A percentile compares a stretch with the other conserved stretches of the same genome.
phyloP scores from a whole-genome alignment of 805 yeast genomes.

The Schwanniomyces vanrijiae region DNA sequence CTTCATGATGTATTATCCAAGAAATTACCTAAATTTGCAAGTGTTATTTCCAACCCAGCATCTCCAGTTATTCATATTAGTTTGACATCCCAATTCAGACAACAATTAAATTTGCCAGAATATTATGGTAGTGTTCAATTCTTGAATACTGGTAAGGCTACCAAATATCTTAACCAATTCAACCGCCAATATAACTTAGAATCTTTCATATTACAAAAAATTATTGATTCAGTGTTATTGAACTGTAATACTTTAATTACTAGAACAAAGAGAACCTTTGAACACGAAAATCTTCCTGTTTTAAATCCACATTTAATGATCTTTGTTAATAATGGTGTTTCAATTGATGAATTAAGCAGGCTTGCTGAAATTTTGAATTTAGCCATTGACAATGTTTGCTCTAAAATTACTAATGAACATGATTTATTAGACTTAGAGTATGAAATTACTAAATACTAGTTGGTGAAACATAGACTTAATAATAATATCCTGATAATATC shows the following conservation, averaged over 20 bases:
- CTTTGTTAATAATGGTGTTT: constrained; percentile 28
- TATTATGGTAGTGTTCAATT: constrained; percentile 50
- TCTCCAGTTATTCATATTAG: constrained; percentile 74
- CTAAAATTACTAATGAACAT: constrained; percentile 16
- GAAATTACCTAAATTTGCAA: constrained; percentile 39
- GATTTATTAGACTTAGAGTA: constrained; percentile 27
- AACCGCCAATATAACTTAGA: constrained; percentile 50
- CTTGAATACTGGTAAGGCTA: constrained; percentile 43
- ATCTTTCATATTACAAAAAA: constrained; percentile 60
- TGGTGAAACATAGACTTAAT: not conserved
- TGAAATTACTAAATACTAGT: constrained; percentile 21
- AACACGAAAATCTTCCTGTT: constrained; percentile 71
- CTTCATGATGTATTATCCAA: constrained; percentile 42
- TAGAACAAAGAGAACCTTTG: constrained; percentile 62
- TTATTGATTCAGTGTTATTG: constrained; percentile 57
- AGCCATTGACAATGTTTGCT: constrained; percentile 22
- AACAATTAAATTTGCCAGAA: constrained; percentile 45
- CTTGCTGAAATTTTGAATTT: constrained; percentile 22
- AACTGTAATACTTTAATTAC: constrained; percentile 58
- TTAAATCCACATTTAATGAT: constrained; percentile 37
- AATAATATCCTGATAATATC: not conserved
- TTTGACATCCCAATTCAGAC: constrained; percentile 48
- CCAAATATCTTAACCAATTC: constrained; percentile 42
- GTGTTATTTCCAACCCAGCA: constrained; percentile 52
- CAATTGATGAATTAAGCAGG: constrained; percentile 24